Base-by-base conservation (phyloP, 1,139 yeast genomes). In the Kodamaea anthophila region DNA sequence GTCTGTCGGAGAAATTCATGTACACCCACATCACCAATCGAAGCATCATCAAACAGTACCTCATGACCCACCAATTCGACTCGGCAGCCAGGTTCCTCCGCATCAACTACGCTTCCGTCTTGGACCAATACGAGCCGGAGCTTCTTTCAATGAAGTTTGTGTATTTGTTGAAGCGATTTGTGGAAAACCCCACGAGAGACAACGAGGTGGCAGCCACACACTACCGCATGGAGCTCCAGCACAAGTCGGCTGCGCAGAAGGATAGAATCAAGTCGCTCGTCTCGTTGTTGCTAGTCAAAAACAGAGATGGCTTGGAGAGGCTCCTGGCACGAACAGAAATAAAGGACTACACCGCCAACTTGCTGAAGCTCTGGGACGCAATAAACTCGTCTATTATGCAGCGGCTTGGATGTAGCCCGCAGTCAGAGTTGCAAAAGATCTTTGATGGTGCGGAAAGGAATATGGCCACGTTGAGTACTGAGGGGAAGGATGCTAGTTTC, bases 141-240 rank as follows among this genome's bases (percentile, higher is more conserved):
- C 52, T 78, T 39, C 52, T 66, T 36, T 60, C 75, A 42, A 55
- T 76, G 41, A 59, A 73, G 52, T 63, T 79, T 37, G 61, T 75
- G 4, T 40, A 34, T 30, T 39, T 51, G 13, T 34, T 62, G 27
- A 55, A 47, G 31, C 32, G 34, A 5, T 53, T 49, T 30, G 31
- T 58, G 11, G 53, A 50, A 7, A 26, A 33, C 4, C 40, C 38
- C 11, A 24, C 38, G 2, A 48, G 42, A 19, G 26, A 27, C 16
- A 30, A 34, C 20, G 37, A 39, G 15, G 30, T 35, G 5, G 32
- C 35, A 14, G 44, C 48, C 3, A 30, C 36, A 13, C 23, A 24
- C 4, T 37, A 32, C 26, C 29, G 44, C 20, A 15, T 21, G 10
- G 35, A 35, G 9, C 27, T 42, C 9, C 37, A 34, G 12, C 22